Conservation (phyloP, 257 asterid genomes). For the Eucommia ulmoides region DNA sequence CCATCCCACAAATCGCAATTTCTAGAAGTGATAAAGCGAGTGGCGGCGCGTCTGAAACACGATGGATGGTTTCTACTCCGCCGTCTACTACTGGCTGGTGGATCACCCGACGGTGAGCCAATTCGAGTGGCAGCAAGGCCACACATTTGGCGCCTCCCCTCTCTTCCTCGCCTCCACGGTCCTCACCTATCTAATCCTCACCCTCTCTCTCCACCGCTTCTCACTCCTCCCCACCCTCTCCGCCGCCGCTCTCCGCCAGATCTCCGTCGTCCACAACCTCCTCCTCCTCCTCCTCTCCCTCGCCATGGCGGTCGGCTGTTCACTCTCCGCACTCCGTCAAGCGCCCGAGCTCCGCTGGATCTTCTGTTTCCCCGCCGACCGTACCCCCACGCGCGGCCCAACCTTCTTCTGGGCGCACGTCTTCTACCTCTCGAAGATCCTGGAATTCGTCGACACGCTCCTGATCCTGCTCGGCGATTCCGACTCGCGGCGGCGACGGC, state of each 20-base stretch:
- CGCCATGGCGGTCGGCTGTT: slow-evolving; percentile 60
- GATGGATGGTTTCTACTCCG: slow-evolving; percentile 33
- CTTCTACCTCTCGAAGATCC: slow-evolving; percentile 71
- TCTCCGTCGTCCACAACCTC: slow-evolving; percentile 70
- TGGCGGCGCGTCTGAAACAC: slow-evolving; percentile 26
- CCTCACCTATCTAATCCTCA: background rate
- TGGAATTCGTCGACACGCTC: slow-evolving; percentile 71
- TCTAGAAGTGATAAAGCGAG: no score
- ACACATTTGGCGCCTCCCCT: background rate
- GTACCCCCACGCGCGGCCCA: slow-evolving; percentile 53
- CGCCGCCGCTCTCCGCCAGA: slow-evolving; percentile 50
- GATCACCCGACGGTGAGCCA: background rate
- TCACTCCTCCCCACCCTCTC: slow-evolving; percentile 25
- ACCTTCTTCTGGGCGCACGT: slow-evolving; percentile 88
- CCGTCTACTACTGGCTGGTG: background rate
- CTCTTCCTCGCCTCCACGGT: background rate
- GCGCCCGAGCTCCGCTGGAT: slow-evolving; percentile 34
- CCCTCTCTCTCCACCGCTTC: slow-evolving; percentile 10
- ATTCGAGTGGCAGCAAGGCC: background rate
- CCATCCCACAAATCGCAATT: no score
- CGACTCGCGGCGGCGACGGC: slow-evolving; percentile 28
- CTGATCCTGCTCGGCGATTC: slow-evolving; percentile 40
- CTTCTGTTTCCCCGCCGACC: slow-evolving; percentile 59
- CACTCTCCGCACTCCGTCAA: slow-evolving; percentile 58
- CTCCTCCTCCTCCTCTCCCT: slow-evolving; percentile 62